phyloP scores from a whole-genome alignment of 1,284 basidiomycete genomes.

The Irpex lacteus region DNA sequence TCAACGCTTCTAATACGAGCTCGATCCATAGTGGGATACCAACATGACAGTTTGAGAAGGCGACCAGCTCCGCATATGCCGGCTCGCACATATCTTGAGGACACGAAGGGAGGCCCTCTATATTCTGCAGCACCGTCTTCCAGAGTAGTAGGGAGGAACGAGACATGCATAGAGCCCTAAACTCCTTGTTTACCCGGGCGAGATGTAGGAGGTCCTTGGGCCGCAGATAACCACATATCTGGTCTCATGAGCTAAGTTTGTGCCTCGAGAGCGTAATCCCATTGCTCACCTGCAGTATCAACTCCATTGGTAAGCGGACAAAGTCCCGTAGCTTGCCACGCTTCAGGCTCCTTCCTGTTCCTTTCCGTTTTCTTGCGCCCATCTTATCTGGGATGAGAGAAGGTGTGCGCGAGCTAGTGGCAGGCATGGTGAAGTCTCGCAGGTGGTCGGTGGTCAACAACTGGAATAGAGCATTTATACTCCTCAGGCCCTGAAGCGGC shows the following conservation, averaged over 20 bases:
- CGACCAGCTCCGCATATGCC: constrained; percentile 7
- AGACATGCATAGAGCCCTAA: not conserved
- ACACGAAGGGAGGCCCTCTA: constrained; percentile 27
- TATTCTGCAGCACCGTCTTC: constrained; percentile 8
- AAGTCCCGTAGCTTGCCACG: not conserved
- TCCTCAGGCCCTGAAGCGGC: not conserved
- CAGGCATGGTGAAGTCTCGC: not conserved
- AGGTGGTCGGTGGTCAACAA: not conserved
- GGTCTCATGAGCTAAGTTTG: not conserved
- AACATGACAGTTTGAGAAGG: not conserved
- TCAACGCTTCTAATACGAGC: too few species aligned
- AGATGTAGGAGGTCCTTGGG: not conserved
- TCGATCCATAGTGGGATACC: not conserved
- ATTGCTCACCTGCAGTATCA: not conserved
- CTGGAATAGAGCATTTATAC: not conserved
- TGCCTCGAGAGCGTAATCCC: not conserved
- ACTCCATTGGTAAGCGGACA: not conserved
- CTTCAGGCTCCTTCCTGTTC: not conserved
- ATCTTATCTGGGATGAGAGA: not conserved
- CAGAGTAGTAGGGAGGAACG: constrained; percentile 6
- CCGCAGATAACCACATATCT: not conserved
- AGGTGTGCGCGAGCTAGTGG: not conserved
- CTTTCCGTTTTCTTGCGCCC: not conserved
- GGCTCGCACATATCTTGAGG: constrained; percentile 27
- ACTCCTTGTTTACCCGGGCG: not conserved